Percentiles rank a stretch among this genome's conserved stretches.
Conservation (phyloP, 139 green algal species). For the Helicosporidium sp. region DNA sequence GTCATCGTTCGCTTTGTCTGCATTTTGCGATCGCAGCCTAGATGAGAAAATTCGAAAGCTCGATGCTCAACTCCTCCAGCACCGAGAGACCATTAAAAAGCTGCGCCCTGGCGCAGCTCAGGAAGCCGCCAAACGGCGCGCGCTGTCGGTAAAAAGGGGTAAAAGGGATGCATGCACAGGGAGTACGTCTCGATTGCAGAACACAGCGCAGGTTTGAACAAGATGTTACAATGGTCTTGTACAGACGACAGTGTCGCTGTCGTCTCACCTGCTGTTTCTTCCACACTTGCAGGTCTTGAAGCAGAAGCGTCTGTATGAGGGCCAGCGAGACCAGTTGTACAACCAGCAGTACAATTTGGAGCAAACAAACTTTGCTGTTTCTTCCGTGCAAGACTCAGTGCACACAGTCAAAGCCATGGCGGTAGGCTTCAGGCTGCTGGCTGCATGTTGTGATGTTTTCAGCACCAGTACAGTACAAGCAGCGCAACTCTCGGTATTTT, state of each 20-base stretch:
- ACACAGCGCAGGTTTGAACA: too few species aligned
- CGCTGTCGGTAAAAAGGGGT: constrained; percentile 37
- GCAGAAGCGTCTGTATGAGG: constrained; percentile 87
- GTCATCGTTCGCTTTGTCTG: not conserved
- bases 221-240: too few species aligned
- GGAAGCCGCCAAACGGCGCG: constrained; percentile 67
- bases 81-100: constrained; percentile 67
- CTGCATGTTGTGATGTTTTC: not conserved
- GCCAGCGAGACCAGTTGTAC: constrained; percentile 82
- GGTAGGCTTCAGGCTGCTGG: constrained; percentile 1
- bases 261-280: not conserved
- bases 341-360: constrained; percentile 92
- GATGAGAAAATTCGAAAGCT: constrained; percentile 88
- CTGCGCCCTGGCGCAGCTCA: constrained; percentile 68
- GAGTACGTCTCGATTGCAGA: too few species aligned
- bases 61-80: constrained; percentile 73
- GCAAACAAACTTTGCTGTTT: constrained; percentile 41
- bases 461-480: too few species aligned
- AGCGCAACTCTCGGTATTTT: too few species aligned
- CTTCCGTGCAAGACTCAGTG: constrained; percentile 34
- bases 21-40: constrained; percentile 36
- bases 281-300: constrained; percentile 54
- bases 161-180: too few species aligned
- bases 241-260: not conserved
- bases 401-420: constrained; percentile 28